phyloP scores from a whole-genome alignment of 2,329 filamentous ascomycete species.

The Blastomyces percursus region DNA sequence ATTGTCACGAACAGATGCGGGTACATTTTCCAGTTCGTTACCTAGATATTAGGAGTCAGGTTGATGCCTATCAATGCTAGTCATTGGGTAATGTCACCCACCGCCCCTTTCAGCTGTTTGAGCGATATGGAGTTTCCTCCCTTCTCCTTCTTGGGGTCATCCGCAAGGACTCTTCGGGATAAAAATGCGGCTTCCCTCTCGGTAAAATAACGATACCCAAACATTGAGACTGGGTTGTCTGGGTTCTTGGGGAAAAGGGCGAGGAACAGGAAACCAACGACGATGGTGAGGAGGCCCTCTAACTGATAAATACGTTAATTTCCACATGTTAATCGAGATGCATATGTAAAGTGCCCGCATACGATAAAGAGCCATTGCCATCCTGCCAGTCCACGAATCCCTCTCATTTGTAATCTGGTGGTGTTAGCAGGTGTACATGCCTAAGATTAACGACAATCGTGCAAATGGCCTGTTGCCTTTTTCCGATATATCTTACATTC shows the following conservation, averaged over 20 bases:
- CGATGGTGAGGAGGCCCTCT: constrained; percentile 7
- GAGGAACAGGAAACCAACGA: constrained; percentile 10
- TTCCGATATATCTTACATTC: constrained; percentile 13
- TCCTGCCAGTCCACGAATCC: constrained; percentile 36
- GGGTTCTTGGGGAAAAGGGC: constrained; percentile 31
- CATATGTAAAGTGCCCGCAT: constrained; percentile 40
- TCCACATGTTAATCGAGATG: constrained; percentile 21
- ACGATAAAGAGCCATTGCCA: constrained; percentile 44
- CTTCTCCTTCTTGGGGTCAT: neutral
- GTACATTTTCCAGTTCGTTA: constrained; percentile 42
- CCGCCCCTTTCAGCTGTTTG: neutral
- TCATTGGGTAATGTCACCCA: neutral
- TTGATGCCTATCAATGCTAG: constrained; percentile 22
- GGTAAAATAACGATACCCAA: neutral
- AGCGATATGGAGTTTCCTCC: neutral
- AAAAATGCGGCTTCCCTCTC: neutral
- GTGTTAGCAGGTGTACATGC: constrained; percentile 8
- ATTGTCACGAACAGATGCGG: constrained; percentile 40
- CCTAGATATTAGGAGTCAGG: constrained; percentile 31
- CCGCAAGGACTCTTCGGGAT: neutral
- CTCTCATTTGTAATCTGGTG: constrained; percentile 41
- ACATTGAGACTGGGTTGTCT: constrained; percentile 17
- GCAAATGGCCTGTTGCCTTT: neutral
- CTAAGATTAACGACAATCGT: neutral
- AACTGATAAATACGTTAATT: constrained; percentile 3